Conservation (phyloP, 2,329 filamentous ascomycete genomes). For the Nothopassalora personata region DNA sequence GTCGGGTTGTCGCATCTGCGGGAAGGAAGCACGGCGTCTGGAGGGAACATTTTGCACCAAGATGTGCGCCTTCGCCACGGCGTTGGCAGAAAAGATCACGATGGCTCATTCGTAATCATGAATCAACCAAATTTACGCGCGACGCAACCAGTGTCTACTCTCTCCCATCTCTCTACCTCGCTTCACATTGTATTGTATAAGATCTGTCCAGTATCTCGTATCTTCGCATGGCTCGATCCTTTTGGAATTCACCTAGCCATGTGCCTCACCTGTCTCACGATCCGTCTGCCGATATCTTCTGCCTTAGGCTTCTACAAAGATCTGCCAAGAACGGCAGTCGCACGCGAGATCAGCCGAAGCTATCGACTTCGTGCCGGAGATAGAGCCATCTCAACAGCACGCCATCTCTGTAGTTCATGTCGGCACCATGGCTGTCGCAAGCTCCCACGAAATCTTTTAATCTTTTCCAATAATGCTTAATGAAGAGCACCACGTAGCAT, state of each 20-base stretch:
- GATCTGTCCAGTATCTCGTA: too few species aligned
- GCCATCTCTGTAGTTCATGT: neutral
- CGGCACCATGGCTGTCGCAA: neutral
- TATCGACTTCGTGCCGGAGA: neutral
- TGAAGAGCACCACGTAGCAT: neutral
- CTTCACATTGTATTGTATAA: too few species aligned
- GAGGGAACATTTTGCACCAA: slow-evolving; percentile 7
- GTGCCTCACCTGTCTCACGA: neutral
- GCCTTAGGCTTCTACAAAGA: neutral
- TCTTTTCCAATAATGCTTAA: neutral
- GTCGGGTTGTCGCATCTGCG: slow-evolving; percentile 14
- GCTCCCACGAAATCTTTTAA: neutral
- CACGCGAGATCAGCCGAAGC: neutral
- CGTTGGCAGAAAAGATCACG: slow-evolving; percentile 13
- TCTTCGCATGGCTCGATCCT: neutral
- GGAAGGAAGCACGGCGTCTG: slow-evolving; percentile 22
- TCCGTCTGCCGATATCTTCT: neutral
- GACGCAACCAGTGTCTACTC: neutral
- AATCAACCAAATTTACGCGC: slow-evolving; percentile 18
- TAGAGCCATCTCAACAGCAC: neutral
- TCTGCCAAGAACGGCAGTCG: neutral
- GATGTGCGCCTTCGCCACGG: slow-evolving; percentile 6
- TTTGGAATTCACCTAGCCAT: neutral
- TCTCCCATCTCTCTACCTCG: neutral
- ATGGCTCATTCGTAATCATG: slow-evolving; percentile 14